These are phyloP conservation scores for Nemophila menziesii DNA, from an alignment of 257 asterid species.

Conservation along the genomic window DNA sequence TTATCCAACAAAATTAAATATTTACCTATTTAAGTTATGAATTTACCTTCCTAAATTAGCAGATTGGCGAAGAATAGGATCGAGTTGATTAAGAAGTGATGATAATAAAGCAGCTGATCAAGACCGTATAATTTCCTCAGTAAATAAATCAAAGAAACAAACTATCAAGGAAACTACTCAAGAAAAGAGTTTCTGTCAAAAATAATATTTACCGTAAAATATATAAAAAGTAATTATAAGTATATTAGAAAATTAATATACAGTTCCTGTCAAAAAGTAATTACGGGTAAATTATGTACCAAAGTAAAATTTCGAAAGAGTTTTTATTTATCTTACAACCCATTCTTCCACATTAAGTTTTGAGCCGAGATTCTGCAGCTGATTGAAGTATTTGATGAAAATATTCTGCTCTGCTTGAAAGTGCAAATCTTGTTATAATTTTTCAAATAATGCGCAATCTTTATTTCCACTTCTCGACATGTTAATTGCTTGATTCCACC, in stretches of 20 bases:
- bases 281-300: too few species aligned
- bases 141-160: too few species aligned
- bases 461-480: conserved; percentile 49
- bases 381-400: conserved; percentile 84
- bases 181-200: too few species aligned
- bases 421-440: conserved; percentile 86
- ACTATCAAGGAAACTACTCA: too few species aligned
- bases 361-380: conserved; percentile 88
- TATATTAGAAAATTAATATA: too few species aligned
- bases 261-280: too few species aligned
- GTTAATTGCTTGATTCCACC: conserved; percentile 72
- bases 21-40: not conserved
- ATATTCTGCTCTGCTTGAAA: conserved; percentile 79
- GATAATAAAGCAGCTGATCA: conserved; percentile 96
- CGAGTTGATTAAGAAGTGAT: conserved; percentile 84
- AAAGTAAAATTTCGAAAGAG: too few species aligned
- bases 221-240: too few species aligned
- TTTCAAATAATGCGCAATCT: conserved; percentile 85
- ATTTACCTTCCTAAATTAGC: conserved; percentile 82
- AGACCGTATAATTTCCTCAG: conserved; percentile 91
- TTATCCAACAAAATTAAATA: too few species aligned
- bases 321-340: conserved; percentile 77
- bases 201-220: too few species aligned
- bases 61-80: conserved; percentile 84
- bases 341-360: conserved; percentile 70